Percentiles rank a stretch among this genome's conserved stretches.
phyloP scores from a whole-genome alignment of 768 basidiomycete genomes.

The Pulveroboletus sp. region DNA sequence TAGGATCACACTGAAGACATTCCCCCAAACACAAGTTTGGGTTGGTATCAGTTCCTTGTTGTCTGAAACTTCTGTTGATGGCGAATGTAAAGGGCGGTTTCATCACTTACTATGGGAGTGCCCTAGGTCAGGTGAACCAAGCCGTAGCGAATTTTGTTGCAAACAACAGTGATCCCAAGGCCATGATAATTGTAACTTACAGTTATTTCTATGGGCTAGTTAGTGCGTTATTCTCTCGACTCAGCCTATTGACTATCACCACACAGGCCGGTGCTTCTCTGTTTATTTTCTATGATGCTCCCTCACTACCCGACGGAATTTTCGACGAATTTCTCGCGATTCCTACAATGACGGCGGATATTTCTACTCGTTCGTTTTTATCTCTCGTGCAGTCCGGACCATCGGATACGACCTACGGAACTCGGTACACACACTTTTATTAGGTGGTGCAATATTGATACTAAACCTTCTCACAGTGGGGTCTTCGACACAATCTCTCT shows the following conservation, averaged over 20 bases:
- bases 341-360: background rate
- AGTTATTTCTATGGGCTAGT: conserved; percentile 23
- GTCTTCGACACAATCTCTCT: background rate
- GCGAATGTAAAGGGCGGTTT: conserved; percentile 44
- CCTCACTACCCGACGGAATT: conserved; percentile 9
- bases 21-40: conserved; percentile 59
- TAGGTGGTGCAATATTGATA: background rate
- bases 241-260: background rate
- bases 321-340: conserved; percentile 26
- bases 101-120: conserved; percentile 27
- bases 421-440: conserved; percentile 3
- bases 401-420: background rate
- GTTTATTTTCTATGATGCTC: conserved; percentile 54
- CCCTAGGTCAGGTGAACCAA: conserved; percentile 8
- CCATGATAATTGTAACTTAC: conserved; percentile 41
- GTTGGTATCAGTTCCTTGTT: conserved; percentile 32
- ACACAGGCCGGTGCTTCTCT: conserved; percentile 11
- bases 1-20: conserved; percentile 48
- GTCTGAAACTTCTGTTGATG: background rate
- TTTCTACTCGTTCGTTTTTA: conserved; percentile 13
- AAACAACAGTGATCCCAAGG: conserved; percentile 22
- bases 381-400: conserved; percentile 6
- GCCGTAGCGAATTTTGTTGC: conserved; percentile 22
- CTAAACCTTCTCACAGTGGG: background rate
- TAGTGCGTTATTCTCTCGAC: background rate